Evolutionary conservation across 306 rosid species (phyloP), one percentile per base, ranked within the genome.

Genomic region (Nissolia schottii): DNA sequence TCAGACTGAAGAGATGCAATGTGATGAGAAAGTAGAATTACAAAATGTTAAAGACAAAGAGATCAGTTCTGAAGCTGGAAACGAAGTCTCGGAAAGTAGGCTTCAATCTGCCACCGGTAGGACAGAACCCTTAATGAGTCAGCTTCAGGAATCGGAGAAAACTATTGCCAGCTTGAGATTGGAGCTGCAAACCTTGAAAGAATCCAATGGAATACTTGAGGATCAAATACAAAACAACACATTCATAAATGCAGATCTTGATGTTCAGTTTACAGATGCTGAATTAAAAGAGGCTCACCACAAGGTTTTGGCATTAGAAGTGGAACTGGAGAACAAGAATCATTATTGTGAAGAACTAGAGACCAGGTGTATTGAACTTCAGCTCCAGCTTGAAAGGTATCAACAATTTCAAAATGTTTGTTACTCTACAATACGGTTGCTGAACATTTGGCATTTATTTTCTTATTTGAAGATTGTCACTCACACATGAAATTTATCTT

Each of bases 321-420:
- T 82, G 53, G 92, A 93, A 70, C 71, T 88, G 41, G 90, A 82
- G 76, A 80, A 77, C 66, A 90, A 82, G 76, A 79, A 77, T 34
- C 84, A 67, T 50, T 68, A 62, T 60, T 91, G 88, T 74, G 97
- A 85, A 81, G 94, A 91, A 73, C 66, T 90, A 78, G 96, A 91
- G 74, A 83, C 90, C 45, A 83, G 82, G 77, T 84, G 87, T 63
- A 77, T 87, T 82, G 98, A 93, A 77, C 78, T 85, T 49, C 97
- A 87, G 75, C 96, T 88, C 75, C 97, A 80, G 81, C 84, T 89
- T 51, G 87, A 83, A 86, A 89, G 98, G 98, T 93, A 78, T 61
- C 53, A 22, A 1, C 76, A 4, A 43, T 67, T 34, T 51, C 64
- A 63, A 11, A 56, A 48, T 64, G 57, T 29, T 55, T 72, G 25